A percentile compares a stretch with the other conserved stretches of the same genome.
phyloP scores from a whole-genome alignment of 2,329 filamentous ascomycete species.

The Pseudogymnoascus pannorum region DNA sequence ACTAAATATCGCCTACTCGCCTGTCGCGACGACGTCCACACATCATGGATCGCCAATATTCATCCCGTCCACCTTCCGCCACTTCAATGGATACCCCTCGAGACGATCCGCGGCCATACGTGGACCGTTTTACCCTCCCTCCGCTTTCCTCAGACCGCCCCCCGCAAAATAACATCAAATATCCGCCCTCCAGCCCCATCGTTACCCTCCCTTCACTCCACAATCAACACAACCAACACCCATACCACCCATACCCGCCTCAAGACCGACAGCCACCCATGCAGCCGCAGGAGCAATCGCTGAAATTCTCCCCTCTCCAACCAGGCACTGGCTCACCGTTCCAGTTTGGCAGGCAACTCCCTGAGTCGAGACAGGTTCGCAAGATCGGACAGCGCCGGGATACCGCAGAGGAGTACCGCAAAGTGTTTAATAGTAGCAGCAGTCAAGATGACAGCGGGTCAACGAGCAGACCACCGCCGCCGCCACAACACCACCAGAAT shows the following conservation, averaged over 20 bases:
- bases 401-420: neutral
- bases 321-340: neutral
- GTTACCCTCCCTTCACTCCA: neutral
- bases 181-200: constrained; percentile 3
- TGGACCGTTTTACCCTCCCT: neutral
- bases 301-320: neutral
- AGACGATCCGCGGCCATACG: neutral
- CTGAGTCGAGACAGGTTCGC: constrained; percentile 3
- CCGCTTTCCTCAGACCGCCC: neutral
- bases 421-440: neutral
- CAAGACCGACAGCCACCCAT: neutral
- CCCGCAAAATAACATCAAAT: neutral
- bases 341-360: neutral
- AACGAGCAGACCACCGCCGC: neutral
- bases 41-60: constrained; percentile 1
- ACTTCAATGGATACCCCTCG: neutral
- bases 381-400: constrained; percentile 5
- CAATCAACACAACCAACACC: neutral
- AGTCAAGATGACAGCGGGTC: neutral
- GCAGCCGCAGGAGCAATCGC: neutral
- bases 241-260: neutral
- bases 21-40: neutral
- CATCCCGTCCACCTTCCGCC: neutral
- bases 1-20: neutral
- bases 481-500: neutral